phyloP scores from a whole-genome alignment of 257 asterid genomes.

The Buddleja alternifolia region DNA sequence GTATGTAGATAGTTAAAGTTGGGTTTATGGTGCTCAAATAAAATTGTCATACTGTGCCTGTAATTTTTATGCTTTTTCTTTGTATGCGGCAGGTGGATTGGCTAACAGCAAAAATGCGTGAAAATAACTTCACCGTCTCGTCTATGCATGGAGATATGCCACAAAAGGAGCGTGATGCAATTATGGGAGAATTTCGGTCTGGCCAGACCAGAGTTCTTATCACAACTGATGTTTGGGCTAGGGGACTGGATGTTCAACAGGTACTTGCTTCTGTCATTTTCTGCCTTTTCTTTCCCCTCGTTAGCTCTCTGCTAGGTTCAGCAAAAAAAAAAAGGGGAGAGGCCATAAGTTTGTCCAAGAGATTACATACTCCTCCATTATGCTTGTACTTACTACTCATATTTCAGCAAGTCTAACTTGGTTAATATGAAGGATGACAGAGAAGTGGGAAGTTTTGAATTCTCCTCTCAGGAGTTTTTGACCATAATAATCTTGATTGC shows the following conservation, averaged over 20 bases:
- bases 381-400: background rate
- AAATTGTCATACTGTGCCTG: background rate
- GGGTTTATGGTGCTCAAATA: background rate
- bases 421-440: background rate
- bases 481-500: no score
- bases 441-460: no score
- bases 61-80: conserved; percentile 9
- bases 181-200: conserved; percentile 81
- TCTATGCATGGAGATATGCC: conserved; percentile 99
- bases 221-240: conserved; percentile 99
- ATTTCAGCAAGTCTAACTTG: background rate
- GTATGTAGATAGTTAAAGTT: background rate
- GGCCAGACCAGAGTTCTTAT: conserved; percentile 92
- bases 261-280: conserved; percentile 26
- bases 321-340: background rate
- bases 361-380: background rate
- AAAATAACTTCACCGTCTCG: conserved; percentile 86
- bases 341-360: background rate
- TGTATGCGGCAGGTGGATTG: conserved; percentile 73
- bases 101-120: conserved; percentile 90
- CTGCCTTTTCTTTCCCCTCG: background rate
- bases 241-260: conserved; percentile 99
- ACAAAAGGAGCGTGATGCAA: conserved; percentile 95
- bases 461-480: no score
- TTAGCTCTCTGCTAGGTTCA: background rate